phyloP scores from a whole-genome alignment of 768 basidiomycete genomes.

The Phylloporus rhodoxanthus region DNA sequence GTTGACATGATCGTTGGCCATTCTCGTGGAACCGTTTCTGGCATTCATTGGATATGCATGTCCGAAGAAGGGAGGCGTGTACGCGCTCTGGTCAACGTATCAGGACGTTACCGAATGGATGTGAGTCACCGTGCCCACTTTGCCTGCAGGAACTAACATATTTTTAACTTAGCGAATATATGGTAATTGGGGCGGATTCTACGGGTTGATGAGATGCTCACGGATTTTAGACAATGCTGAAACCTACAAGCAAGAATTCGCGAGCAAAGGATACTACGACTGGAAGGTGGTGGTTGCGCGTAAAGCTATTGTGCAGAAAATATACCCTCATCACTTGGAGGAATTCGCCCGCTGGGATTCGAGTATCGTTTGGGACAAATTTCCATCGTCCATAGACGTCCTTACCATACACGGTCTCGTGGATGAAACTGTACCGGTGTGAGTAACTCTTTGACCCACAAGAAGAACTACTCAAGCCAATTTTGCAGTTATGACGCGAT shows the following conservation, averaged over 20 bases:
- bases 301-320: constrained; percentile 44
- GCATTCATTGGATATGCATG: constrained; percentile 63
- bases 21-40: constrained; percentile 68
- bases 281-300: constrained; percentile 66
- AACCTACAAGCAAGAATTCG: constrained; percentile 46
- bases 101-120: constrained; percentile 75
- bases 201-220: neutral
- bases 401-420: constrained; percentile 71
- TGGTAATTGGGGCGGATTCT: constrained; percentile 12
- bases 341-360: constrained; percentile 62
- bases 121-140: constrained; percentile 36
- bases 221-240: constrained; percentile 16
- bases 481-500: constrained; percentile 58
- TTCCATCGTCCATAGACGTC: constrained; percentile 60
- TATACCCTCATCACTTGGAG: constrained; percentile 56
- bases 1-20: constrained; percentile 71
- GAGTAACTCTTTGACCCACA: constrained; percentile 24
- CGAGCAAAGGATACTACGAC: constrained; percentile 52
- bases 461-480: neutral
- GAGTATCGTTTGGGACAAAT: constrained; percentile 59
- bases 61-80: constrained; percentile 52
- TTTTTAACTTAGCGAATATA: constrained; percentile 21
- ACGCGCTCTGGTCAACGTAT: constrained; percentile 63
- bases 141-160: constrained; percentile 3
- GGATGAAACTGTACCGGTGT: constrained; percentile 68